phyloP scores from a whole-genome alignment of 768 basidiomycete genomes.

The Mycena kentingensis region DNA sequence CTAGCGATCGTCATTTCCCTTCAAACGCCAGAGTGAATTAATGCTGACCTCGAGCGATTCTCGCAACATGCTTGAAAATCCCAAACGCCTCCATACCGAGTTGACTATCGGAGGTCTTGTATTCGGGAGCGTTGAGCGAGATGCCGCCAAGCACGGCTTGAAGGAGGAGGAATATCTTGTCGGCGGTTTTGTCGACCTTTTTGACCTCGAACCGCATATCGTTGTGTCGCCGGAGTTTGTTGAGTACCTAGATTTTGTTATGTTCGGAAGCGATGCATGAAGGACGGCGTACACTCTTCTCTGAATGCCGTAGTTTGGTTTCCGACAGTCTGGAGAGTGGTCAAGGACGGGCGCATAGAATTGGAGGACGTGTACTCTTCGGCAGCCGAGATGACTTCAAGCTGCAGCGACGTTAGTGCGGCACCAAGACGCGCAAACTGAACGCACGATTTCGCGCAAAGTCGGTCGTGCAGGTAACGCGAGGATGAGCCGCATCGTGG shows the following conservation, averaged over 20 bases:
- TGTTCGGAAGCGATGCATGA: not conserved
- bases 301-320: conserved; percentile 69
- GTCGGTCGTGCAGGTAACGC: conserved; percentile 55
- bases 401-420: conserved; percentile 35
- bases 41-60: conserved; percentile 71
- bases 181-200: conserved; percentile 66
- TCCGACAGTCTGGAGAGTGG: conserved; percentile 56
- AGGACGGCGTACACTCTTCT: conserved; percentile 58
- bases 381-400: conserved; percentile 64
- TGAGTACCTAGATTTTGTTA: conserved; percentile 46
- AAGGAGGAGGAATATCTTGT: conserved; percentile 74
- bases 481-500: conserved; percentile 71
- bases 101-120: conserved; percentile 70
- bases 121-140: conserved; percentile 67
- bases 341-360: conserved; percentile 1
- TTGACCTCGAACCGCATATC: conserved; percentile 80
- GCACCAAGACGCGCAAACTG: not conserved
- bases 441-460: conserved; percentile 67
- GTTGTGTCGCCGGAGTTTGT: conserved; percentile 66
- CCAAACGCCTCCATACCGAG: conserved; percentile 67
- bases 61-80: conserved; percentile 73
- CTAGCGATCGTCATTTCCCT: conserved; percentile 39
- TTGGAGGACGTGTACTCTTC: conserved; percentile 56
- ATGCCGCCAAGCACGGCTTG: conserved; percentile 76
- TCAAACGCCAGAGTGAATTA: not conserved